These are phyloP conservation scores for Penicillium italicum DNA, from an alignment of 2,329 filamentous ascomycete species.

Conservation along the genomic window DNA sequence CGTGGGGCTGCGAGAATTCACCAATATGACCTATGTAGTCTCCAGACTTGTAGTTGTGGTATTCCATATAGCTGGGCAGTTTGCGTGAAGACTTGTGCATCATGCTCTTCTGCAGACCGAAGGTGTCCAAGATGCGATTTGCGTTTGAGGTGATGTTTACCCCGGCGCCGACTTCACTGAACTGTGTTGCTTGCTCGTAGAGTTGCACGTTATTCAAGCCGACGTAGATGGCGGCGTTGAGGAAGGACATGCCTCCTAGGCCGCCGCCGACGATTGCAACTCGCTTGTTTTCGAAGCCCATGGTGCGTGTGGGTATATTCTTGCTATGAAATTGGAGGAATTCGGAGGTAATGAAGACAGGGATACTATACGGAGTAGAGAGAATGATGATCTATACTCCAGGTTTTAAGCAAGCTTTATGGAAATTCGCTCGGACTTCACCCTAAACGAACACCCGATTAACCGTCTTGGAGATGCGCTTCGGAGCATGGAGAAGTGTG, in stretches of 20 bases:
- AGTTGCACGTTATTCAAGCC: constrained; percentile 32
- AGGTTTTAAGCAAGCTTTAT: constrained; percentile 8
- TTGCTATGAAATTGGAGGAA: background rate
- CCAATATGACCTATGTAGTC: constrained; percentile 31
- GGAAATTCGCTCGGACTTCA: constrained; percentile 6
- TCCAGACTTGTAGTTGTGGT: constrained; percentile 27
- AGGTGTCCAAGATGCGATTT: constrained; percentile 31
- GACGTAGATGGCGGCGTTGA: constrained; percentile 36
- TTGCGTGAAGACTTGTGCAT: constrained; percentile 35
- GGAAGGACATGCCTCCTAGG: constrained; percentile 37
- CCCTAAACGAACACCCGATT: constrained; percentile 15
- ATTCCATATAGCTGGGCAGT: constrained; percentile 31
- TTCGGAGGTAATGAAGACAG: background rate
- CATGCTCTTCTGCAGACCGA: constrained; percentile 32
- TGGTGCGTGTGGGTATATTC: constrained; percentile 15
- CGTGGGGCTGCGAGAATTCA: constrained; percentile 26
- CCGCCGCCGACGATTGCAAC: constrained; percentile 38
- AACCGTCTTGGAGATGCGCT: constrained; percentile 8
- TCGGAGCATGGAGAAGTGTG: constrained; percentile 22
- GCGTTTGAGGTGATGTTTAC: constrained; percentile 41
- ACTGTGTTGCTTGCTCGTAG: constrained; percentile 39
- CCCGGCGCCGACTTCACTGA: constrained; percentile 39
- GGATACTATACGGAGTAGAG: background rate
- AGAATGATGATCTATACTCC: background rate
- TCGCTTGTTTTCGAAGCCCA: constrained; percentile 30